Conservation (phyloP, 2,329 filamentous ascomycete genomes). For the Verticillium dahliae region DNA sequence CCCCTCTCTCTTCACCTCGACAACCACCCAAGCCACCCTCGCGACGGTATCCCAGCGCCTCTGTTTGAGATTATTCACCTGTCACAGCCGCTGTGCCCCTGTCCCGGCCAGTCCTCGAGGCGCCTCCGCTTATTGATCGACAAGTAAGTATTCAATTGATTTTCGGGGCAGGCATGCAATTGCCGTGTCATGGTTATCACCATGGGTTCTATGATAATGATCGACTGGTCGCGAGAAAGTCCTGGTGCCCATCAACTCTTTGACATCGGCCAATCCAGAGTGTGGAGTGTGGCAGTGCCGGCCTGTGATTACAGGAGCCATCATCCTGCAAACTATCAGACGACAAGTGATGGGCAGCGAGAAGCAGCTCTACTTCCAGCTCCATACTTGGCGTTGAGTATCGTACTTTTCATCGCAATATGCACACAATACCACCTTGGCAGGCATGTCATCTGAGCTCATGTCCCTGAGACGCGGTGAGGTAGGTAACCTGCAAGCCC, state of each 20-base stretch:
- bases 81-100: neutral
- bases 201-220: neutral
- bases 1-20: neutral
- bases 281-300: neutral
- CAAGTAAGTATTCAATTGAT: neutral
- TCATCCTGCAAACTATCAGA: neutral
- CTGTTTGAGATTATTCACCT: neutral
- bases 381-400: neutral
- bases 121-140: neutral
- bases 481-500: no score
- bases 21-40: neutral
- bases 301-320: neutral
- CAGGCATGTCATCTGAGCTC: neutral
- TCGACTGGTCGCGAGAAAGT: neutral
- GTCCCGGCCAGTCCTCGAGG: neutral
- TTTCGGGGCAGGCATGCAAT: neutral
- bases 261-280: neutral
- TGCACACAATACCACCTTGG: neutral
- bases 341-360: neutral
- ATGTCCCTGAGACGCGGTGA: neutral
- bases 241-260: neutral
- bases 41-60: neutral
- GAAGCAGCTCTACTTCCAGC: no score
- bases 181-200: neutral
- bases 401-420: neutral